Conservation (phyloP, 225 moss, liverwort and hornwort genomes). For the Pseudisothecium myosuroides region DNA sequence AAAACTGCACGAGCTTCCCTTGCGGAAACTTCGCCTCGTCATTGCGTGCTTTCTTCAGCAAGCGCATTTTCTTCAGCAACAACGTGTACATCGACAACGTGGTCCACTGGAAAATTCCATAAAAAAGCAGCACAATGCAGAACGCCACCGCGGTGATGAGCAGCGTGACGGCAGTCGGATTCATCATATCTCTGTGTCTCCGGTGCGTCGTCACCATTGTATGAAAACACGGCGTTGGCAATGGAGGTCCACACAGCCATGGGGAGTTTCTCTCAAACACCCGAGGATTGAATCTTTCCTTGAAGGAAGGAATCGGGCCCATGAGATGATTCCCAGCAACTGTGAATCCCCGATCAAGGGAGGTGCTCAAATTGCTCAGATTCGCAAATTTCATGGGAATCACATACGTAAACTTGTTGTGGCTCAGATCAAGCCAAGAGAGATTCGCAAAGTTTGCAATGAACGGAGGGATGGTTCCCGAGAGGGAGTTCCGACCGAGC, state of each 20-base stretch:
- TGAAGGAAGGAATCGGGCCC: conserved; percentile 29
- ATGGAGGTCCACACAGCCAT: conserved; percentile 23
- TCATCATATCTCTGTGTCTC: neutral
- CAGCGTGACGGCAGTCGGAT: conserved; percentile 4
- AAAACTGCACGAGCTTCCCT: conserved; percentile 25
- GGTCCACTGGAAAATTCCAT: conserved; percentile 1
- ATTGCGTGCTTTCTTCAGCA: neutral
- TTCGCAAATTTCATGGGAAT: conserved; percentile 22
- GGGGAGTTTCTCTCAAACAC: conserved; percentile 25
- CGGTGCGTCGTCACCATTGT: neutral
- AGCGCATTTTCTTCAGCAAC: conserved; percentile 5
- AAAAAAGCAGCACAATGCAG: conserved; percentile 1
- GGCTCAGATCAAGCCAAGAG: conserved; percentile 25
- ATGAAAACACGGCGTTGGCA: neutral
- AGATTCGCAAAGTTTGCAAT: conserved; percentile 23
- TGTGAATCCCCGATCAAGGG: neutral
- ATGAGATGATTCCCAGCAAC: conserved; percentile 29
- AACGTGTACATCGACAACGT: neutral
- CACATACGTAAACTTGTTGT: conserved; percentile 28
- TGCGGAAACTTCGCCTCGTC: conserved; percentile 3
- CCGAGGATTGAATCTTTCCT: neutral
- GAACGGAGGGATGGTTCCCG: conserved; percentile 29
- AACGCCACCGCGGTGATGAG: neutral
- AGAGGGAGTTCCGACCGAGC: conserved; percentile 13
- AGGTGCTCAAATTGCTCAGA: neutral